Percentiles rank a stretch among this genome's conserved stretches.
These are phyloP conservation scores for Phyllosticta paracitricarpa DNA, from an alignment of 2,329 filamentous ascomycete genomes.

Conservation along the genomic window DNA sequence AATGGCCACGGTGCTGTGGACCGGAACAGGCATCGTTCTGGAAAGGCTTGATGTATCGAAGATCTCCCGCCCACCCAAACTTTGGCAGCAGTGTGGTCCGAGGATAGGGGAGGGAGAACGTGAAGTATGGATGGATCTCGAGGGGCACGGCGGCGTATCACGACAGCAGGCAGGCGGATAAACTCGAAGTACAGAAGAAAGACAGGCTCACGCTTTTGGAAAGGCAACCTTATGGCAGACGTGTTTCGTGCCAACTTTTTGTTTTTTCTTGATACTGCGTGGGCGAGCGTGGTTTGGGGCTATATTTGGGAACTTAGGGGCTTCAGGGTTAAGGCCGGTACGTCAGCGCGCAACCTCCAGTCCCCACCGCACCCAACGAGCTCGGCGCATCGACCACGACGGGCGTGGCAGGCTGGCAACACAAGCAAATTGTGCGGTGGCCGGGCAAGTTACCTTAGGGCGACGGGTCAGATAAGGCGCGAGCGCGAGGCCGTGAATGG, in stretches of 20 bases:
- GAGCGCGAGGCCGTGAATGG: background rate
- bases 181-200: background rate
- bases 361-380: background rate
- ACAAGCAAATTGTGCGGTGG: background rate
- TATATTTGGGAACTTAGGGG: background rate
- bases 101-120: background rate
- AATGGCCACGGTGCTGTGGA: slow-evolving; percentile 7
- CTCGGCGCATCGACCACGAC: background rate
- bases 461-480: background rate
- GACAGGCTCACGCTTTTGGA: background rate
- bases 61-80: slow-evolving; percentile 6
- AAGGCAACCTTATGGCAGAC: background rate
- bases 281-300: background rate
- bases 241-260: background rate
- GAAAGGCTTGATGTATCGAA: slow-evolving; percentile 7
- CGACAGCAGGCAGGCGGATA: background rate
- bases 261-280: too few relatives aligned
- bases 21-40: slow-evolving; percentile 7
- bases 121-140: background rate
- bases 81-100: background rate
- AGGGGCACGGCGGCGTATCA: background rate
- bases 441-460: background rate
- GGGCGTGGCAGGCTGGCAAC: background rate
- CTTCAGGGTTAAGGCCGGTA: background rate
- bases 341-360: background rate